Base-by-base conservation (phyloP, 768 basidiomycete species). In the Fomitopsis pulvina region DNA sequence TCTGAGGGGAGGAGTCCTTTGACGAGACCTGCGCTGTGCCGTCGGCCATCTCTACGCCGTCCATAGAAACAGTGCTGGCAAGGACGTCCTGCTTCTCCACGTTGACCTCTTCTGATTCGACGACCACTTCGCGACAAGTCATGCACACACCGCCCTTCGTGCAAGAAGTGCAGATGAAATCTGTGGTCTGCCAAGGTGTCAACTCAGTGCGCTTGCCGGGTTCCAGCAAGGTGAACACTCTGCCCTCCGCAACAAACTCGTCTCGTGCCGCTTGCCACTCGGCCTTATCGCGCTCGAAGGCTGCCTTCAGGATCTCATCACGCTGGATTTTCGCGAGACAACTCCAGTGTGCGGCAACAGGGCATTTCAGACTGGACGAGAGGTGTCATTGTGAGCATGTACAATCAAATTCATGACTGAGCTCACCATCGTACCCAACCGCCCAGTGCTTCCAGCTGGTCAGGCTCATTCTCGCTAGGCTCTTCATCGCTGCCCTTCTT, bases 381-480 rank as follows among this genome's bases (percentile, higher is more conserved):
- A 32, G 29, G 64, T 8, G 63, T 22, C 12, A 48, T 2, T 7
- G 47, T 51, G 16, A 47, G 32, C 41, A 21, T 42, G 37, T 52
- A 30, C 16, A 34, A 27, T 38, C 47, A 38, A 4, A 47, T 38
- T 4, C 30, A 16, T 27, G n/a, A n/a, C 44, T 20, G 24, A 16
- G 67, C 76, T 49, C 62, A 88, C 88, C 90, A 93, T 67, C 80
- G 76, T 54, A 92, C 80, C 90, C 90, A 93, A 24, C 90, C 90
- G 11, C 90, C 90, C 41, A 85, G 67, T 6, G 64, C 61, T 11
- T 53, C 66, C 9, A 80, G 66, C 42, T 67, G 70, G 30, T 79
- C 77, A 30, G 73, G 68, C 38, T 84, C 81, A 26, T 79, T 74
- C 44, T 80, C 83, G 37, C 75, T 73, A 28, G 77, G 73, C 48